Evolutionary conservation across 2,329 filamentous ascomycete species (phyloP).

Genomic region (Calonectria pauciramosa): DNA sequence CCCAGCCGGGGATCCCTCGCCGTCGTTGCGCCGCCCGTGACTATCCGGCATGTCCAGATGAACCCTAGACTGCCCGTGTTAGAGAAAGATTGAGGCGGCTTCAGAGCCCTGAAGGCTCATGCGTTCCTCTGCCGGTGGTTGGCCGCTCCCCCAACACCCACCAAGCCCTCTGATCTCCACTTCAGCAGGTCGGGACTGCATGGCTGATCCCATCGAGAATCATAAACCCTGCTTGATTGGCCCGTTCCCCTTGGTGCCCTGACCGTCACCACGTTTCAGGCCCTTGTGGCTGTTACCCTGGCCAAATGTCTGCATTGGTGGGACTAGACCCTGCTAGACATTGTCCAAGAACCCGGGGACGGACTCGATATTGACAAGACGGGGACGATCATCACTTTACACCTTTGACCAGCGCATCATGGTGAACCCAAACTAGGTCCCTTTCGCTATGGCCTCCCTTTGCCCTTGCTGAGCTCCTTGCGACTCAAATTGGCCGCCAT

Average conservation of each 20-base stretch:
- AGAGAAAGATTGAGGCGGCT: slow-evolving; percentile 36
- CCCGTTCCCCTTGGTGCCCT: slow-evolving; percentile 27
- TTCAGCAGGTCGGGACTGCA: slow-evolving; percentile 14
- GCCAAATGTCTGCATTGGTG: slow-evolving; percentile 36
- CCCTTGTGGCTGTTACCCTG: slow-evolving; percentile 29
- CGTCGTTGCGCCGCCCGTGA: not conserved
- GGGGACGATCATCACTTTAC: slow-evolving; percentile 14
- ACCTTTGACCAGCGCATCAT: slow-evolving; percentile 22
- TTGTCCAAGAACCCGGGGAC: slow-evolving; percentile 18
- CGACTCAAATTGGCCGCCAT: not conserved
- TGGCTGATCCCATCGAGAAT: slow-evolving; percentile 31
- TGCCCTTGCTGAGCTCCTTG: not conserved
- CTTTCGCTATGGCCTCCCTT: not conserved
- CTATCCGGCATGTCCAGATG: slow-evolving; percentile 8
- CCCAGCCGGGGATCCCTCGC: not conserved
- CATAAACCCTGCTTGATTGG: slow-evolving; percentile 26
- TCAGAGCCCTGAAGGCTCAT: slow-evolving; percentile 14
- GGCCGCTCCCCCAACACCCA: slow-evolving; percentile 10
- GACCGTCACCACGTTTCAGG: slow-evolving; percentile 44
- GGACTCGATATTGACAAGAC: slow-evolving; percentile 5
- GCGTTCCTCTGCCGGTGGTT: slow-evolving; percentile 25
- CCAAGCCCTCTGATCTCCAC: slow-evolving; percentile 23
- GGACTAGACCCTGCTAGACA: slow-evolving; percentile 23
- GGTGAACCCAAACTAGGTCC: not conserved
- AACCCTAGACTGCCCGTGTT: slow-evolving; percentile 33